phyloP scores from a whole-genome alignment of 169 alveolate genomes.

The Miamiensis avidus region DNA sequence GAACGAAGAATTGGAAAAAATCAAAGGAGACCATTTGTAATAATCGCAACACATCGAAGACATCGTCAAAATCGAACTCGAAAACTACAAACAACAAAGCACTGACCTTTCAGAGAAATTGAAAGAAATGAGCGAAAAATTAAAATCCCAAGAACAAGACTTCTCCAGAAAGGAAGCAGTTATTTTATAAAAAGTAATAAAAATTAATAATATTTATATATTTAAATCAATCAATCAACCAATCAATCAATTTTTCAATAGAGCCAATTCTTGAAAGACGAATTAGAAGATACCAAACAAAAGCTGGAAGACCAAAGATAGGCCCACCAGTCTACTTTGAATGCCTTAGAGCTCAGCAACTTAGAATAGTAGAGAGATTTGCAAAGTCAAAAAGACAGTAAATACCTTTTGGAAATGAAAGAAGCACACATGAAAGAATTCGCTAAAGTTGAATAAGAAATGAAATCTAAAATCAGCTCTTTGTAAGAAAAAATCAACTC shows the following conservation, averaged over 20 bases:
- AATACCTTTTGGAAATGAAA: constrained; percentile 54
- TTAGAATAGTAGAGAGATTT: constrained; percentile 43
- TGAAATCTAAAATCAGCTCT: constrained; percentile 26
- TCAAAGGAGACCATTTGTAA: neutral
- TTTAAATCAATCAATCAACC: constrained; percentile 61
- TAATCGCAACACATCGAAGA: neutral
- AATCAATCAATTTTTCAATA: constrained; percentile 56
- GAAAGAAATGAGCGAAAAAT: constrained; percentile 43
- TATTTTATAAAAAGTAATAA: constrained; percentile 30
- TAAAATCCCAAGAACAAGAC: constrained; percentile 52
- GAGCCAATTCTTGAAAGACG: constrained; percentile 49
- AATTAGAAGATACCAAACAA: constrained; percentile 54
- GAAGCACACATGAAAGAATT: constrained; percentile 49
- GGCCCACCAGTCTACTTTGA: constrained; percentile 46
- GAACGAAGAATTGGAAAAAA: neutral
- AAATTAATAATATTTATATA: constrained; percentile 56
- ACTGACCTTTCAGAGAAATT: constrained; percentile 34
- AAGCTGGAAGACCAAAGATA: constrained; percentile 50
- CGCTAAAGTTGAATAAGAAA: constrained; percentile 47
- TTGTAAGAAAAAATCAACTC: constrained; percentile 48
- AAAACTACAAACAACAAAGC: neutral
- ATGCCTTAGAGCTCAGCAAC: constrained; percentile 38
- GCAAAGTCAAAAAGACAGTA: constrained; percentile 29
- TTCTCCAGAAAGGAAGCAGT: constrained; percentile 57
- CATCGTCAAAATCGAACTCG: neutral